Evolutionary conservation across 352 stramenopile species (phyloP).

Genomic region (Thraustochytrium striatum): DNA sequence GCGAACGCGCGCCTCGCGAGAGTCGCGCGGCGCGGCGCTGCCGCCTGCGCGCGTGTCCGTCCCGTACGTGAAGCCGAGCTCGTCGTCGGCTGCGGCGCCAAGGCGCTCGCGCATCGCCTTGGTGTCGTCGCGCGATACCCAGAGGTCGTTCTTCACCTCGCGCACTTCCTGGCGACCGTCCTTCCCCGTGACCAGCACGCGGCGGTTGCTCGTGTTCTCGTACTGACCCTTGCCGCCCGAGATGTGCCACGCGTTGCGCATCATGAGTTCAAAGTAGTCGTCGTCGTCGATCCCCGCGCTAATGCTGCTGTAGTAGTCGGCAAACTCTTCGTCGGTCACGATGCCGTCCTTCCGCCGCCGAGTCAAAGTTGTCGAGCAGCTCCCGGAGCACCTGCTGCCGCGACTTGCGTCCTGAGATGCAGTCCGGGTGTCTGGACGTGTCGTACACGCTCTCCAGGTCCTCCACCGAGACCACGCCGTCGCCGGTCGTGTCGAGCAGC

Average conservation of each 20-base stretch:
- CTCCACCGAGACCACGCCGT: conserved; percentile 54
- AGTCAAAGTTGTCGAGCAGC: conserved; percentile 76
- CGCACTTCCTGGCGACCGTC: conserved; percentile 65
- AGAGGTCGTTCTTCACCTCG: conserved; percentile 53
- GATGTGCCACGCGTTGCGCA: conserved; percentile 76
- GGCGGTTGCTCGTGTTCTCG: conserved; percentile 74
- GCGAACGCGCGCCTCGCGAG: not conserved
- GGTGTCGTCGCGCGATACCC: not conserved
- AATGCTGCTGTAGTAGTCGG: conserved; percentile 81
- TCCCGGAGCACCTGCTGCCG: conserved; percentile 61
- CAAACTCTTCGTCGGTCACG: conserved; percentile 73
- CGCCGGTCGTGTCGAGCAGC: conserved; percentile 54
- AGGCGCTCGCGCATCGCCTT: not conserved
- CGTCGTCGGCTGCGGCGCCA: not conserved
- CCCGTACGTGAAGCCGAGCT: not conserved
- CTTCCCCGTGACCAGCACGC: conserved; percentile 74
- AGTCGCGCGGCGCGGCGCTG: not conserved
- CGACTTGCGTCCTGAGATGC: conserved; percentile 55
- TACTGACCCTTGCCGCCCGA: conserved; percentile 71
- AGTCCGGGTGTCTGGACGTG: conserved; percentile 56
- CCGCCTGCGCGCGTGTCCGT: not conserved
- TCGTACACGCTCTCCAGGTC: conserved; percentile 59
- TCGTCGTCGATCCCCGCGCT: conserved; percentile 80
- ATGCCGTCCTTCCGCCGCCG: conserved; percentile 76
- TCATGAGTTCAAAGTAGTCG: conserved; percentile 87